Percentiles rank a stretch among this genome's conserved stretches.
phyloP scores from a whole-genome alignment of 148 eudicot genomes.

The Gaultheria prostrata region DNA sequence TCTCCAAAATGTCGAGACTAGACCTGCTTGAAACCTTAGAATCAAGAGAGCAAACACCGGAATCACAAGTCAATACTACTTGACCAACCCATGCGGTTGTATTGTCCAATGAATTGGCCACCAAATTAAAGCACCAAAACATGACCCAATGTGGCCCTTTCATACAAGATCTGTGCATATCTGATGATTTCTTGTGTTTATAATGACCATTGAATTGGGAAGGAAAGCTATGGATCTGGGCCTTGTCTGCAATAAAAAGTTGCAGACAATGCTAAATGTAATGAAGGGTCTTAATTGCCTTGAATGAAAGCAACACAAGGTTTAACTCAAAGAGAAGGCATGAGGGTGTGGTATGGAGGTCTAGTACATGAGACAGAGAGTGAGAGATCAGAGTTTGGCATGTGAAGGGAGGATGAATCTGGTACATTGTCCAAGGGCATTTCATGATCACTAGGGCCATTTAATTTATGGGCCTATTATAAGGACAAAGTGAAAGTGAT shows the following conservation, averaged over 20 bases:
- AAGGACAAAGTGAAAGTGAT: constrained; percentile 2
- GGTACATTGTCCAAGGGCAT: constrained; percentile 9
- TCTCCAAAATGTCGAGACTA: too few species aligned
- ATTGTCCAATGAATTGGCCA: background rate
- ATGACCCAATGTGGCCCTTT: background rate
- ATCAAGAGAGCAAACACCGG: too few species aligned
- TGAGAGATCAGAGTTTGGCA: background rate
- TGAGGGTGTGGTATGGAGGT: background rate
- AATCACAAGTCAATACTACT: too few species aligned
- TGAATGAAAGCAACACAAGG: constrained; percentile 8
- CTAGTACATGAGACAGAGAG: background rate
- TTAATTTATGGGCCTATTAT: background rate
- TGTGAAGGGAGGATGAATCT: background rate
- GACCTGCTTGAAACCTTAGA: too few species aligned
- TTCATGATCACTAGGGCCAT: background rate
- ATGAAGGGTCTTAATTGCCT: background rate
- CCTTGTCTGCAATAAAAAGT: constrained; percentile 3
- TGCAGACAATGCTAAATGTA: constrained; percentile 1
- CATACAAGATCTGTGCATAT: background rate
- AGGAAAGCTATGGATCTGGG: background rate
- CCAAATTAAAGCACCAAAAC: background rate
- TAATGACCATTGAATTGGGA: background rate
- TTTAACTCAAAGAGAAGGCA: background rate
- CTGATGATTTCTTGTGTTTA: background rate
- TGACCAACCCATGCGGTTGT: too few species aligned